These are phyloP conservation scores for Alternaria viburni DNA, from an alignment of 2,329 filamentous ascomycete genomes.

Conservation along the genomic window DNA sequence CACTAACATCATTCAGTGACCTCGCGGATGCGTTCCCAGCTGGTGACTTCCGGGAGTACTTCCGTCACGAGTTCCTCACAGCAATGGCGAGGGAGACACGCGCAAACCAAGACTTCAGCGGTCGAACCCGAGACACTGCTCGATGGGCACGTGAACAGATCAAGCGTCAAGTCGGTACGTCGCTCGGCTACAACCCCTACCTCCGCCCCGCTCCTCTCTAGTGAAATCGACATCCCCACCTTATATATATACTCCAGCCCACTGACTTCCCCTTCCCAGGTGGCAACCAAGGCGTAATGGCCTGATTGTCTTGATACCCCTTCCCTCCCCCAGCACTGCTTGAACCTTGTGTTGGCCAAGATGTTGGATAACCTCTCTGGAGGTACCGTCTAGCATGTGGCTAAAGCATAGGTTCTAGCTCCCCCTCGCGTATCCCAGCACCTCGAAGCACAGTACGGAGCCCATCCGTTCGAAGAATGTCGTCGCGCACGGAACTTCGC, in stretches of 20 bases:
- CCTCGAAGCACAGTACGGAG: neutral
- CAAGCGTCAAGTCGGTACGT: conserved; percentile 76
- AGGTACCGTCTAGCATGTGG: conserved; percentile 18
- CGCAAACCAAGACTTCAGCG: conserved; percentile 82
- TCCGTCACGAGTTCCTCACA: conserved; percentile 91
- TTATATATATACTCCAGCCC: conserved; percentile 23
- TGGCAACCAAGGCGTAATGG: conserved; percentile 45
- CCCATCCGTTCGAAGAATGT: neutral
- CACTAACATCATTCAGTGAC: conserved; percentile 68
- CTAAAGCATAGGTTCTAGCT: conserved; percentile 18
- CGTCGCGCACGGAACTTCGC: neutral
- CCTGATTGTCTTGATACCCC: conserved; percentile 30
- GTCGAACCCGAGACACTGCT: conserved; percentile 89
- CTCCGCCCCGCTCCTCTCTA: conserved; percentile 9
- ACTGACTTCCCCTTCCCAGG: conserved; percentile 37
- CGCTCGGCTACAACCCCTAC: conserved; percentile 14
- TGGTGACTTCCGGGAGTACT: conserved; percentile 82
- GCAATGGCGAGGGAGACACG: conserved; percentile 90
- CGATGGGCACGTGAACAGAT: conserved; percentile 98
- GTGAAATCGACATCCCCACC: neutral
- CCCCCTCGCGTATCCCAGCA: neutral
- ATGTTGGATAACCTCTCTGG: conserved; percentile 20
- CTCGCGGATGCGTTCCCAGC: conserved; percentile 92
- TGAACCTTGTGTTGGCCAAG: conserved; percentile 19
- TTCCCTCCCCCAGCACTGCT: conserved; percentile 16